Conservation (phyloP, 2,329 filamentous ascomycete species). For the Pseudogymnoascus sp. region DNA sequence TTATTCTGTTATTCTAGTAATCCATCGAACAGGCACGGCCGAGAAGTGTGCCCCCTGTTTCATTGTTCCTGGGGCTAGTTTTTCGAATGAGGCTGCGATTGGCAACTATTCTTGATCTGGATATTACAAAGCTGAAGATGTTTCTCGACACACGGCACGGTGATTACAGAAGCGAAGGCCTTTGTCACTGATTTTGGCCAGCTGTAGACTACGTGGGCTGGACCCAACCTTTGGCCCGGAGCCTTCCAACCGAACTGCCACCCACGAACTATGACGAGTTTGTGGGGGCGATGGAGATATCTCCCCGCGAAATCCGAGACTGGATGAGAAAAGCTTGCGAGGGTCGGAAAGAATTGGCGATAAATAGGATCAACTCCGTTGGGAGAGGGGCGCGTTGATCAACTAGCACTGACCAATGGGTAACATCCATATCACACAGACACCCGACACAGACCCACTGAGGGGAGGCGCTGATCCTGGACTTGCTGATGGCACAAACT, state of each 20-base stretch:
- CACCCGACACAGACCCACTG: not conserved
- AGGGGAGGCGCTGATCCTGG: not conserved
- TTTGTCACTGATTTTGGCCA: not conserved
- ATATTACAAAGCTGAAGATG: not conserved
- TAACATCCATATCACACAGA: not conserved
- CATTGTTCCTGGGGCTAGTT: not conserved
- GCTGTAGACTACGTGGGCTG: not conserved
- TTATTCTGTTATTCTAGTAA: conserved; percentile 3
- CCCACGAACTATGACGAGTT: not conserved
- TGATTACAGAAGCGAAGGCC: not conserved
- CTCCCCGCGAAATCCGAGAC: not conserved
- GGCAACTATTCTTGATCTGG: not conserved
- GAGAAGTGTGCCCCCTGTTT: not conserved
- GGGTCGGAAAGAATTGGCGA: not conserved
- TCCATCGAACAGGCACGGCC: not conserved
- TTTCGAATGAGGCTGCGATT: not conserved
- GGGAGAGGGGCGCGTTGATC: not conserved
- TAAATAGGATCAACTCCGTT: not conserved
- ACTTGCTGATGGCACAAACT: not conserved
- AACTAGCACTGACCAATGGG: not conserved
- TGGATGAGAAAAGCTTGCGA: not conserved
- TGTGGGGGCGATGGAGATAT: not conserved
- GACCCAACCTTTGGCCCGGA: not conserved
- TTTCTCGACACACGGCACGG: not conserved
- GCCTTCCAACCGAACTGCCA: not conserved